phyloP scores from a whole-genome alignment of 352 stramenopile genomes.

The Globisporangium takayamanum region DNA sequence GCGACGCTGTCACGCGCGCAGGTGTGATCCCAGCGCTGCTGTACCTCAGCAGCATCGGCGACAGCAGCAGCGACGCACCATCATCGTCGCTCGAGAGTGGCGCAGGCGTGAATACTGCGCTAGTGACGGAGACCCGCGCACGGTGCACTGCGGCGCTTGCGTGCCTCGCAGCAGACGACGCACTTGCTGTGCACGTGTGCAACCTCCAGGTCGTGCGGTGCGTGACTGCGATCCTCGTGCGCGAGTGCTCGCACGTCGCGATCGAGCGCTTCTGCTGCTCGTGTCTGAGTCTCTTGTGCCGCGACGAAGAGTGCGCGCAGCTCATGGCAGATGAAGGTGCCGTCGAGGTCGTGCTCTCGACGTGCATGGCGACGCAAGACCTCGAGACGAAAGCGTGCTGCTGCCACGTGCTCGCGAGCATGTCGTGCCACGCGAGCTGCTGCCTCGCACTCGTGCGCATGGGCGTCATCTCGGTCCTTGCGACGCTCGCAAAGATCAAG shows the following conservation, averaged over 20 bases:
- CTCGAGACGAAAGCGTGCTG: conserved; percentile 63
- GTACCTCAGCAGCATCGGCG: conserved; percentile 30
- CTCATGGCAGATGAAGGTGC: conserved; percentile 45
- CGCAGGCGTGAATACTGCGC: not conserved
- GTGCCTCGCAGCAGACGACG: conserved; percentile 45
- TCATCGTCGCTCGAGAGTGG: too few relatives aligned
- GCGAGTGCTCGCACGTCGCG: conserved; percentile 42
- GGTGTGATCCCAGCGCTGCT: conserved; percentile 58
- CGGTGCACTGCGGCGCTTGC: conserved; percentile 58
- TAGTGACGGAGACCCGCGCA: conserved; percentile 46
- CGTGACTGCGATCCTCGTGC: conserved; percentile 40
- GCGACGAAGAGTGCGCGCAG: conserved; percentile 53
- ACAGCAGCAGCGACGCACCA: not conserved
- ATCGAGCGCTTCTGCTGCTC: conserved; percentile 70
- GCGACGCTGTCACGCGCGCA: conserved; percentile 35
- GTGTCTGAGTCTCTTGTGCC: conserved; percentile 63
- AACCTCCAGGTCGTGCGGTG: conserved; percentile 47
- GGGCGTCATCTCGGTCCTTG: conserved; percentile 47
- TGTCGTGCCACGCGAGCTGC: conserved; percentile 63
- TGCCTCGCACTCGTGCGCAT: conserved; percentile 41
- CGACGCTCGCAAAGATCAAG: conserved; percentile 49
- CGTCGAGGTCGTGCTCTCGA: conserved; percentile 48
- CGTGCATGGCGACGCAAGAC: conserved; percentile 55
- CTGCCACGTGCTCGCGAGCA: conserved; percentile 68
- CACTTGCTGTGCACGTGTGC: conserved; percentile 29